Conservation (phyloP, 164 flowering plant genomes). For the Akebia trifoliata region DNA sequence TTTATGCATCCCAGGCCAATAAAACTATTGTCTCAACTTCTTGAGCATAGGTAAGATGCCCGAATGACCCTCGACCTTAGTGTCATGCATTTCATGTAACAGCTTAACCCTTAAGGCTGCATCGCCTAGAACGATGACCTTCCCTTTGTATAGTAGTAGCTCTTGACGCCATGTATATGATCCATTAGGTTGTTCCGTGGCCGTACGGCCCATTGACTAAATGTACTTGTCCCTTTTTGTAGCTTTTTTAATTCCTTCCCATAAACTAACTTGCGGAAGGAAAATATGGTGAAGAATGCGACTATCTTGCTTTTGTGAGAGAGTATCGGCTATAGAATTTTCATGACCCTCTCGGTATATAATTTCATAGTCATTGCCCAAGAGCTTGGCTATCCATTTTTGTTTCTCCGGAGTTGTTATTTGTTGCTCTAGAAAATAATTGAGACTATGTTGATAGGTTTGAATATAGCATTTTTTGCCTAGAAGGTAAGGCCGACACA, state of each 20-base stretch:
- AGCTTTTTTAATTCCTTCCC: too few relatives aligned
- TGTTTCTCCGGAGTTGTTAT: background rate
- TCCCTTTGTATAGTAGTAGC: too few relatives aligned
- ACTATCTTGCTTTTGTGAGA: too few relatives aligned
- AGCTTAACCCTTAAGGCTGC: background rate
- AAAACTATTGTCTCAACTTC: background rate
- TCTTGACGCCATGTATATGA: background rate
- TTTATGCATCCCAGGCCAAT: background rate
- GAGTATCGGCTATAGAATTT: too few relatives aligned
- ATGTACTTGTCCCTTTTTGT: background rate
- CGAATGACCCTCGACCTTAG: background rate
- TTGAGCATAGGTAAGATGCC: background rate
- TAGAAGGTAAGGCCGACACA: conserved; percentile 3
- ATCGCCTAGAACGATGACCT: background rate
- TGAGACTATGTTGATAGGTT: conserved; percentile 1
- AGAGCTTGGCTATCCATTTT: too few relatives aligned
- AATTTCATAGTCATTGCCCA: too few relatives aligned
- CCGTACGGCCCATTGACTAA: too few relatives aligned
- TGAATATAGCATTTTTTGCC: background rate
- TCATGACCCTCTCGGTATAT: background rate
- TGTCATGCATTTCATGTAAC: too few relatives aligned
- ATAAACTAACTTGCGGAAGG: too few relatives aligned
- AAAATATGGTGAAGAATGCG: too few relatives aligned
- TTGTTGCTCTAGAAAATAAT: background rate
- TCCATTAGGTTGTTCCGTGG: background rate